Conservation (phyloP, 2,329 filamentous ascomycete genomes). For the Coniosporium tulheliwenetii region DNA sequence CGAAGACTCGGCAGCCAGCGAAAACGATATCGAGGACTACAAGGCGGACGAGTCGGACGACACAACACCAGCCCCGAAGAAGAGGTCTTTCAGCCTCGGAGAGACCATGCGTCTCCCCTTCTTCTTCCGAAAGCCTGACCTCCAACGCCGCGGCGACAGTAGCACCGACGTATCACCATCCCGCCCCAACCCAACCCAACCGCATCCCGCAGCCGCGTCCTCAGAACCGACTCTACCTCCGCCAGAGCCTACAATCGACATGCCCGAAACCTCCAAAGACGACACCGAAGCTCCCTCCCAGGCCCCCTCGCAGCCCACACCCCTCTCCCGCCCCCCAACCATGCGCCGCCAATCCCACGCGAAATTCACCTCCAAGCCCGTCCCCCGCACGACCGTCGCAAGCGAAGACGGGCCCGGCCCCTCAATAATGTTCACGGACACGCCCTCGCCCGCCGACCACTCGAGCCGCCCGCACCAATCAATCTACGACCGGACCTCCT, state of each 20-base stretch:
- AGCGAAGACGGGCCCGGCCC: conserved; percentile 49
- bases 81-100: no score
- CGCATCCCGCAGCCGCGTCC: no score
- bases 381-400: conserved; percentile 53
- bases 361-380: conserved; percentile 57
- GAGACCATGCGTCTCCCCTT: no score
- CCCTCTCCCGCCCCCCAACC: conserved; percentile 27
- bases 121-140: no score
- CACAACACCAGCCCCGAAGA: no score
- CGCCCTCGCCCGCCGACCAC: conserved; percentile 8
- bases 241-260: no score
- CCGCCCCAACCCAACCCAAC: no score
- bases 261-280: background rate
- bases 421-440: conserved; percentile 59
- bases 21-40: conserved; percentile 23
- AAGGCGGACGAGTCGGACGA: no score
- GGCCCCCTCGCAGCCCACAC: conserved; percentile 12
- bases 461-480: background rate
- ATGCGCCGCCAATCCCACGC: conserved; percentile 40
- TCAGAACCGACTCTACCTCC: no score
- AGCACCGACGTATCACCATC: no score
- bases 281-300: conserved; percentile 1
- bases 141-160: no score
- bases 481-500: background rate
- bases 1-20: conserved; percentile 17